phyloP scores from a whole-genome alignment of 345 rosid genomes.

The Carallia pectinifolia region DNA sequence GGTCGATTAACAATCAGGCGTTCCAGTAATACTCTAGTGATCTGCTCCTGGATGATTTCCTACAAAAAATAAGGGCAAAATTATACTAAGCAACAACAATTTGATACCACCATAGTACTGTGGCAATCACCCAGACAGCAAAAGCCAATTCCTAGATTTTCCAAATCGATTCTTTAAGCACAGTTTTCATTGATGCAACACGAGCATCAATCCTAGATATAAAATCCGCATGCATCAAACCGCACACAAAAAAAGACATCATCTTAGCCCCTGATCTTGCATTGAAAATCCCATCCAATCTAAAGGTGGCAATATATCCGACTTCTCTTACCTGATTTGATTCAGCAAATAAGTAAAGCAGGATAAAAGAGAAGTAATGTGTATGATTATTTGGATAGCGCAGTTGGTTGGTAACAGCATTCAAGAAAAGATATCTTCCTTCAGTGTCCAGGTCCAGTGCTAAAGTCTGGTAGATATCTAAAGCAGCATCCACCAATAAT shows the following conservation, averaged over 20 bases:
- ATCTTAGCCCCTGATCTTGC: too few relatives aligned
- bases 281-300: too few relatives aligned
- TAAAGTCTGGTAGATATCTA: slow-evolving; percentile 80
- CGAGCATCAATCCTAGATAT: too few relatives aligned
- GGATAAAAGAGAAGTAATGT: slow-evolving; percentile 90
- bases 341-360: slow-evolving; percentile 76
- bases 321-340: slow-evolving; percentile 63
- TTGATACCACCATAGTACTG: too few relatives aligned
- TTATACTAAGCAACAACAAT: not conserved
- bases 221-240: too few relatives aligned
- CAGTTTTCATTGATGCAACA: too few relatives aligned
- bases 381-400: slow-evolving; percentile 99
- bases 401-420: slow-evolving; percentile 93
- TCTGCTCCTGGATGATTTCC: slow-evolving; percentile 98
- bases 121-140: too few relatives aligned
- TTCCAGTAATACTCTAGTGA: slow-evolving; percentile 90
- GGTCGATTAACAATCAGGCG: slow-evolving; percentile 92
- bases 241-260: too few relatives aligned
- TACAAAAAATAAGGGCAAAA: slow-evolving; percentile 19
- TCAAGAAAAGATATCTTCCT: slow-evolving; percentile 92
- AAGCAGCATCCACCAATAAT: slow-evolving; percentile 64
- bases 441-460: slow-evolving; percentile 86
- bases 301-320: too few relatives aligned
- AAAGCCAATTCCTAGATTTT: too few relatives aligned
- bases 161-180: too few relatives aligned